A percentile compares a stretch with the other conserved stretches of the same genome.
phyloP scores from a whole-genome alignment of 345 rosid genomes.

The Anacardium occidentale region DNA sequence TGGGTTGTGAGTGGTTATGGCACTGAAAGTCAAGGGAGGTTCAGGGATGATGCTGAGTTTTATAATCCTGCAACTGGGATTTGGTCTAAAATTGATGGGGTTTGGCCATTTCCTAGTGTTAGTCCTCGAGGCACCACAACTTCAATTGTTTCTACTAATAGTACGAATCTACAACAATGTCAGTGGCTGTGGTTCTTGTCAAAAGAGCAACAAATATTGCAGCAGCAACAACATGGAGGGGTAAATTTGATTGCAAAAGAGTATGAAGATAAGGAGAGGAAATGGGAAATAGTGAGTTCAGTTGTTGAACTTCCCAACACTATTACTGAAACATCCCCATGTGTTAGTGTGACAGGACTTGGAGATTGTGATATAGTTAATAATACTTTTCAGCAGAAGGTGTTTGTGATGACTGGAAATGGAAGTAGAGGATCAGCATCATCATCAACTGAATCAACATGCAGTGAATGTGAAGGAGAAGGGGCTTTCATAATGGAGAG shows the following conservation, averaged over 20 bases:
- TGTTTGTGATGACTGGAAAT: conserved; percentile 29
- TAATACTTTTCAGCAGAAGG: conserved; percentile 1
- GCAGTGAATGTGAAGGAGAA: conserved; percentile 29
- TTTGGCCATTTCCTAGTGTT: conserved; percentile 38
- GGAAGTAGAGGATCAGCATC: conserved; percentile 15
- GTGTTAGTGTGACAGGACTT: conserved; percentile 25
- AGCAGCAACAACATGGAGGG: conserved; percentile 14
- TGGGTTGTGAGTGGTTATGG: conserved; percentile 58
- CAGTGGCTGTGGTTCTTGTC: conserved; percentile 34
- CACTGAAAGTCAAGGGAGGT: conserved; percentile 50
- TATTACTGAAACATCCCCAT: conserved; percentile 27
- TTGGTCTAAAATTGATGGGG: conserved; percentile 36
- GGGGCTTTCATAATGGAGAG: conserved; percentile 32
- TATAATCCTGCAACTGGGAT: conserved; percentile 33
- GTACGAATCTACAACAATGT: not conserved
- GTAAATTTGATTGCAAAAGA: not conserved
- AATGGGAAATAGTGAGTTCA: conserved; percentile 26
- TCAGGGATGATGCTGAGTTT: conserved; percentile 44
- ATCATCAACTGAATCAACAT: conserved; percentile 4
- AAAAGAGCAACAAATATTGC: conserved; percentile 18
- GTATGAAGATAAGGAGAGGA: conserved; percentile 15
- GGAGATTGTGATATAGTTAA: conserved; percentile 2
- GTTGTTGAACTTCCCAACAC: conserved; percentile 27
- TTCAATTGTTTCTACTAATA: not conserved
- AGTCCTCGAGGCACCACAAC: conserved; percentile 39